Evolutionary conservation across 1,139 yeast genomes (phyloP).

Genomic region (Nakaseomyces kungkrabaensis): DNA sequence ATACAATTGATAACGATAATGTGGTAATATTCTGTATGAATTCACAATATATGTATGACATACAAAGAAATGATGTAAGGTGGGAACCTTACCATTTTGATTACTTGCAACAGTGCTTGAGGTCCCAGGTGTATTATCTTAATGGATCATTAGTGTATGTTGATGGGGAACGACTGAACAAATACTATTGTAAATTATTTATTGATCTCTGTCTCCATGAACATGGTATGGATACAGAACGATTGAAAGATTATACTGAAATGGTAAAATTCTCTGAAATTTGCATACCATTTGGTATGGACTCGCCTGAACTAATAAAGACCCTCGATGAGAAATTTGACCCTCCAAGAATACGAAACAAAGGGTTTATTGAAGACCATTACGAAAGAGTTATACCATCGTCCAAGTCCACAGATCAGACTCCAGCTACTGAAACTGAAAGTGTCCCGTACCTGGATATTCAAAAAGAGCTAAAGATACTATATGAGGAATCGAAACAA

Average conservation of each 20-base stretch:
- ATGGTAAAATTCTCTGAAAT: constrained; percentile 32
- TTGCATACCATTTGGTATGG: constrained; percentile 43
- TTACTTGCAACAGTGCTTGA: constrained; percentile 15
- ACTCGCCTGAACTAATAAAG: constrained; percentile 41
- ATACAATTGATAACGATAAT: constrained; percentile 5
- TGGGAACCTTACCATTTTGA: constrained; percentile 20
- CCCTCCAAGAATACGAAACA: constrained; percentile 6
- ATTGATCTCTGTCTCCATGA: neutral
- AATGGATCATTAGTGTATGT: constrained; percentile 12
- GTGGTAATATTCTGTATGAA: constrained; percentile 10
- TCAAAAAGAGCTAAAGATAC: neutral
- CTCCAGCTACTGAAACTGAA: neutral
- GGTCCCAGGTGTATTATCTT: constrained; percentile 12
- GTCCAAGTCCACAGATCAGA: neutral
- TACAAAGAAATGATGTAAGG: constrained; percentile 12
- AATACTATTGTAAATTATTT: neutral
- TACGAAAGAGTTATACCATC: neutral
- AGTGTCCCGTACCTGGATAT: neutral
- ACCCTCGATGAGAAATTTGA: constrained; percentile 33
- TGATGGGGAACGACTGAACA: constrained; percentile 5
- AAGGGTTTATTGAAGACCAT: neutral
- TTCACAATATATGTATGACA: constrained; percentile 11
- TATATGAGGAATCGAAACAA: neutral
- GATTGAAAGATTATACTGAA: constrained; percentile 6
- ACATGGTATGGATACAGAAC: neutral